phyloP scores from a whole-genome alignment of 1,284 basidiomycete genomes.

The Sanghuangporus baumii region DNA sequence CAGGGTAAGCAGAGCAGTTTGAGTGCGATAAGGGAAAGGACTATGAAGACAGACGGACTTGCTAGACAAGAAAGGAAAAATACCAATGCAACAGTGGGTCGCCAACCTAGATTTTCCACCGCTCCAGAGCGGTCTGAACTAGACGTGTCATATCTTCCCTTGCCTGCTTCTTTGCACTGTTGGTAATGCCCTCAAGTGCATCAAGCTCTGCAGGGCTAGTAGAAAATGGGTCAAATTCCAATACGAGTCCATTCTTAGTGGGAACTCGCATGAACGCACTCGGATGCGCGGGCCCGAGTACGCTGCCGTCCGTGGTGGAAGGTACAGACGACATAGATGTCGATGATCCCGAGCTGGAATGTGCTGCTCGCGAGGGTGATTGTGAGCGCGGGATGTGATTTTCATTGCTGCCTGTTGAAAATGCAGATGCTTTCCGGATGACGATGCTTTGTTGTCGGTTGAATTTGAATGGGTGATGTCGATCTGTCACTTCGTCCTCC shows the following conservation, averaged over 20 bases:
- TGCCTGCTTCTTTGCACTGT: slow-evolving; percentile 75
- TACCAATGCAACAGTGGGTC: neutral
- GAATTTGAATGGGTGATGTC: slow-evolving; percentile 32
- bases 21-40: neutral
- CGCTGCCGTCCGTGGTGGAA: slow-evolving; percentile 18
- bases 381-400: slow-evolving; percentile 22
- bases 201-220: slow-evolving; percentile 67
- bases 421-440: slow-evolving; percentile 53
- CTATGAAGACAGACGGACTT: neutral
- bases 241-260: slow-evolving; percentile 64
- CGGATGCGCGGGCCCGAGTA: slow-evolving; percentile 20
- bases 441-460: slow-evolving; percentile 51
- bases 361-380: slow-evolving; percentile 30
- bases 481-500: slow-evolving; percentile 21
- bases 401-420: neutral
- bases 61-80: neutral
- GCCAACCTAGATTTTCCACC: slow-evolving; percentile 55
- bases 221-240: slow-evolving; percentile 74
- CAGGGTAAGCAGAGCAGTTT: neutral
- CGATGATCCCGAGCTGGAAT: slow-evolving; percentile 35
- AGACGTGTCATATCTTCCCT: slow-evolving; percentile 66
- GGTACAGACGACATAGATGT: slow-evolving; percentile 18
- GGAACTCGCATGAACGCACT: slow-evolving; percentile 61
- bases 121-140: slow-evolving; percentile 62
- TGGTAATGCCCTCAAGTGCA: slow-evolving; percentile 66